Percentiles rank a stretch among this genome's conserved stretches.
These are phyloP conservation scores for Agaricus bisporus DNA, from an alignment of 768 basidiomycete species.

Conservation along the genomic window DNA sequence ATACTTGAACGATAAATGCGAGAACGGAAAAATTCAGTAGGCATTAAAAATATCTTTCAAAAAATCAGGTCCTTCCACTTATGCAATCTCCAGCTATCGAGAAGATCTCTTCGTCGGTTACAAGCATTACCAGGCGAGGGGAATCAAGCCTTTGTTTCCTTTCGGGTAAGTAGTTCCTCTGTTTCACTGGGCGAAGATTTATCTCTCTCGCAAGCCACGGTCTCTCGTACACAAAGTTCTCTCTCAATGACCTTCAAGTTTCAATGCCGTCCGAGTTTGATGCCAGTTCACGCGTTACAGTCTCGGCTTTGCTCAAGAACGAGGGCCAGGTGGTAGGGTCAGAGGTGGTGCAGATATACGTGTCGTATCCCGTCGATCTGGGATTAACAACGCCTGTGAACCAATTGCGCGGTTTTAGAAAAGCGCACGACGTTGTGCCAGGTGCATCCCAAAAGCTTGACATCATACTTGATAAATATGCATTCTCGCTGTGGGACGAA, in stretches of 20 bases:
- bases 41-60: slow-evolving; percentile 5
- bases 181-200: neutral
- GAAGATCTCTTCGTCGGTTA: slow-evolving; percentile 69
- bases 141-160: slow-evolving; percentile 53
- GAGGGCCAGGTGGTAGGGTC: slow-evolving; percentile 47
- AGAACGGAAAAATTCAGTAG: slow-evolving; percentile 48
- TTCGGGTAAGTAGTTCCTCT: slow-evolving; percentile 45
- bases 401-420: slow-evolving; percentile 62
- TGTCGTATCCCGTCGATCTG: slow-evolving; percentile 39
- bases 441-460: slow-evolving; percentile 33
- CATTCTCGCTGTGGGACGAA: slow-evolving; percentile 62
- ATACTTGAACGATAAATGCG: slow-evolving; percentile 49
- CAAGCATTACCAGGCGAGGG: slow-evolving; percentile 54
- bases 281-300: slow-evolving; percentile 24
- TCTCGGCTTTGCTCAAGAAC: slow-evolving; percentile 50
- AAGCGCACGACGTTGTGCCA: slow-evolving; percentile 45
- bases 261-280: slow-evolving; percentile 18
- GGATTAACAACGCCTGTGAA: slow-evolving; percentile 48
- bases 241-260: slow-evolving; percentile 40
- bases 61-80: neutral
- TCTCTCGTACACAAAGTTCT: slow-evolving; percentile 71
- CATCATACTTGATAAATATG: slow-evolving; percentile 57
- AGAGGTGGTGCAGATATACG: slow-evolving; percentile 64
- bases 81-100: slow-evolving; percentile 32
- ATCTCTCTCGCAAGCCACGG: slow-evolving; percentile 40